Evolutionary conservation across 2,329 filamentous ascomycete genomes (phyloP), one percentile per base, ranked within the genome.

Genomic region (Verticillium klebahnii): DNA sequence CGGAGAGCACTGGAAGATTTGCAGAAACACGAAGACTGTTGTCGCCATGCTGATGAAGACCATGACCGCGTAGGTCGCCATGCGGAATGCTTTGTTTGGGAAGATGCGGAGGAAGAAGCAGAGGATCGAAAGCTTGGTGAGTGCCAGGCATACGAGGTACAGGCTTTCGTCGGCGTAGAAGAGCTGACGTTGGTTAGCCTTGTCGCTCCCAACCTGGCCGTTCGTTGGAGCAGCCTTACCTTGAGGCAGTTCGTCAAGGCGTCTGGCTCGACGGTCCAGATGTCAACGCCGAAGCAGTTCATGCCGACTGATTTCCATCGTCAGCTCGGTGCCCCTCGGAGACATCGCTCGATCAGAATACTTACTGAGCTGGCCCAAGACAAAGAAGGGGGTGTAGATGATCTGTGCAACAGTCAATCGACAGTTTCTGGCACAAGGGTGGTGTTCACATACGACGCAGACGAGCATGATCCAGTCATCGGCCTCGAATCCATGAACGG

Each of bases 391-490:
- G 5, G 71, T 57, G 56, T 70, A 77, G 1, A 76, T n/a, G 0
- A 70, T 60, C 70, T 72, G 1, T 12, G 12, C 11, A 29, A 23
- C 29, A 4, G 37, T 34, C 17, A 63, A 61, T 62, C 29, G 58
- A 12, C 25, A 6, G 2, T 1, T 3, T 5, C 14, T 19, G n/a
- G 29, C 15, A 23, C 2, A 39, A 54, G 56, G 6, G 50, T 45
- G 11, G 45, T 15, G 23, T 5, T 17, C 36, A 62, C 73, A 50
- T 67, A 77, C 75, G 61, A 69, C 67, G 19, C 73, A 70, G n/a
- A 68, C 64, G 5, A 75, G 64, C 69, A 78, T 74, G 19, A 78
- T 66, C 64, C 75, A 78, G 63, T 80, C 78, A 57, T 80, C 77
- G 5, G 72, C 17, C 31, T 72, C 74, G 25, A 74, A 71, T 5